Conservation (phyloP, 306 rosid genomes). For the Lathyrus tuberosus region DNA sequence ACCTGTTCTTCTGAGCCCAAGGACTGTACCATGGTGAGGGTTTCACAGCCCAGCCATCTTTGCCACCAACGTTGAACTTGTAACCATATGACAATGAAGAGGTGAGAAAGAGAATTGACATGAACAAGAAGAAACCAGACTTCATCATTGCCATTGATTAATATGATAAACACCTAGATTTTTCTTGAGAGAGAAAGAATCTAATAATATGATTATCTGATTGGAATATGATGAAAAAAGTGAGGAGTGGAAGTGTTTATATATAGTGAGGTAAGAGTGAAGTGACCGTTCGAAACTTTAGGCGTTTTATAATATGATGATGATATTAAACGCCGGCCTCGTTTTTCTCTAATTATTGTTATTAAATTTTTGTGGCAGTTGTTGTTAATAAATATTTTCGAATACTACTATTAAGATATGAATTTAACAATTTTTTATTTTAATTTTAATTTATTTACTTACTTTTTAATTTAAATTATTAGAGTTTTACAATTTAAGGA, state of each 20-base stretch:
- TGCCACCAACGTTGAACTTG: conserved; percentile 67
- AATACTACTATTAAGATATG: no score
- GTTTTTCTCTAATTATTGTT: neutral
- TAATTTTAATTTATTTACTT: no score
- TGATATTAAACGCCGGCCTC: neutral
- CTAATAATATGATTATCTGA: no score
- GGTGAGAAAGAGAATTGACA: conserved; percentile 11
- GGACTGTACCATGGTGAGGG: conserved; percentile 55
- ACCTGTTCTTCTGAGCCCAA: conserved; percentile 68
- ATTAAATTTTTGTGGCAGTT: neutral
- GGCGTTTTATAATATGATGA: neutral
- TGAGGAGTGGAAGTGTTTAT: neutral
- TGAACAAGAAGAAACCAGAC: conserved; percentile 2
- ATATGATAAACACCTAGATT: no score
- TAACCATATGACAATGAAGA: conserved; percentile 27
- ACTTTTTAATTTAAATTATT: no score
- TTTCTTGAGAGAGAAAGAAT: no score
- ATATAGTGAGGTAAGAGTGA: neutral
- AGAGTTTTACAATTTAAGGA: no score
- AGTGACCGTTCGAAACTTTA: neutral
- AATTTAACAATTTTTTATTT: no score
- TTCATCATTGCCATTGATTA: neutral
- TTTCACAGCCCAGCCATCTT: conserved; percentile 63
- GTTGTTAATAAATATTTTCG: no score
- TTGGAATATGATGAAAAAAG: neutral